Conservation (phyloP, 208 protist genomes). For the Wallacemonas sp. region DNA sequence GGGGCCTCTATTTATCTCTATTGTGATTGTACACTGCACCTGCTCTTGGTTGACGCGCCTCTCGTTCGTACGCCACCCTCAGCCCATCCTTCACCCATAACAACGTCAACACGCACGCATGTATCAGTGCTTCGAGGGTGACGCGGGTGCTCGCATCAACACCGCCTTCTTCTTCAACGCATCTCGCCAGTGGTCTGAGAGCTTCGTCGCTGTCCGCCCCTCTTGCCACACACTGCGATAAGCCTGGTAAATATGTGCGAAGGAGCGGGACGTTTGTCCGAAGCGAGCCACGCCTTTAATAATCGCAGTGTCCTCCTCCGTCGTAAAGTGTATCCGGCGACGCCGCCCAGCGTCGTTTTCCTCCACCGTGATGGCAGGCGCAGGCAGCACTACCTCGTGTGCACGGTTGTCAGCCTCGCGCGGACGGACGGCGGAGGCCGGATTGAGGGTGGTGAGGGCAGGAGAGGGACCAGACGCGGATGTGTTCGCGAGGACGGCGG, state of each 20-base stretch:
- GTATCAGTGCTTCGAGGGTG: background rate
- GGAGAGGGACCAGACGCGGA: too few species aligned
- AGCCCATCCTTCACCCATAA: too few species aligned
- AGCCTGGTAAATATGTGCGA: conserved; percentile 65
- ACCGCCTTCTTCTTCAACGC: conserved; percentile 29
- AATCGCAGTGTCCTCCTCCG: conserved; percentile 75
- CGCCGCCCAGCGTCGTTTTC: too few species aligned
- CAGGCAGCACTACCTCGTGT: too few species aligned
- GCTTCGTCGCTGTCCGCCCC: conserved; percentile 51
- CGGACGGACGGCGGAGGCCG: too few species aligned
- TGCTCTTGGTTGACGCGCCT: too few species aligned
- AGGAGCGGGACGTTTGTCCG: conserved; percentile 39
- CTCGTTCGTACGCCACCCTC: too few species aligned
- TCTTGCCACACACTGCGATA: conserved; percentile 60
- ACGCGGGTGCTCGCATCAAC: background rate
- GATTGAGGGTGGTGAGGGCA: background rate
- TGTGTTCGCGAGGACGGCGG: too few species aligned
- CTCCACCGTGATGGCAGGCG: too few species aligned
- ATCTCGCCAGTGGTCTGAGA: conserved; percentile 88
- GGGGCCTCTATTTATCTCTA: background rate
- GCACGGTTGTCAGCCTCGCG: too few species aligned
- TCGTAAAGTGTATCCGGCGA: conserved; percentile 58
- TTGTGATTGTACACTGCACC: too few species aligned
- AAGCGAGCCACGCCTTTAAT: conserved; percentile 70
- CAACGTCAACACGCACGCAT: too few species aligned